These are phyloP conservation scores for Lipomyces spencermartinsiae DNA, from an alignment of 805 yeast genomes.

Conservation along the genomic window DNA sequence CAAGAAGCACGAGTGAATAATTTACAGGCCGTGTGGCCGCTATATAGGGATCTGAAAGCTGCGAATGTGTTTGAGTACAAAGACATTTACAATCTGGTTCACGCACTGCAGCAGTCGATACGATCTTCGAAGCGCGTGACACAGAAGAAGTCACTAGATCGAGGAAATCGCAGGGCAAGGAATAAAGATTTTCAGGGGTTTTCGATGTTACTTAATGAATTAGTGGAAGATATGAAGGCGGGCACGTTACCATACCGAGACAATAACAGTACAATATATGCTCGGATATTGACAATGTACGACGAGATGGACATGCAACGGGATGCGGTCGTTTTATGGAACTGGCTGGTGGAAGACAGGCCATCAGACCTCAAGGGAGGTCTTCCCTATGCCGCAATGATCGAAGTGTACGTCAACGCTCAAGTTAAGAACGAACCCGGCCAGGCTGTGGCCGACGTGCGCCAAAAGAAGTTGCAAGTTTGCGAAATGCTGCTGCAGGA, in stretches of 20 bases:
- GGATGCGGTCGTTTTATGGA: conserved; percentile 21
- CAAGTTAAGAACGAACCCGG: conserved; percentile 6
- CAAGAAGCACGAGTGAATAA: conserved; percentile 6
- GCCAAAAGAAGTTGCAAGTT: neutral
- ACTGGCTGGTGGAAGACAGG: conserved; percentile 8
- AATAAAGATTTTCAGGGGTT: neutral
- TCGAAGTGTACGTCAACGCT: conserved; percentile 26
- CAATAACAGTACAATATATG: neutral
- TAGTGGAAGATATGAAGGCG: neutral
- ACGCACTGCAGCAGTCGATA: neutral
- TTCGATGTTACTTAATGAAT: conserved; percentile 1
- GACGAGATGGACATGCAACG: conserved; percentile 16
- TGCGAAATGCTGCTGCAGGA: conserved; percentile 12
- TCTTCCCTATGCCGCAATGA: conserved; percentile 17
- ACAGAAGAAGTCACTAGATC: neutral
- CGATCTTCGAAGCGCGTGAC: conserved; percentile 1
- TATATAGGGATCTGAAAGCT: neutral
- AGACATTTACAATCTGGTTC: neutral
- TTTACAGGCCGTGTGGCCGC: conserved; percentile 9
- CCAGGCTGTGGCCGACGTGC: conserved; percentile 2
- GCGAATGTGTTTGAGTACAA: neutral
- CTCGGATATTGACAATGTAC: conserved; percentile 4
- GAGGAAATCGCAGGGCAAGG: conserved; percentile 5
- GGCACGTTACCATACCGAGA: neutral
- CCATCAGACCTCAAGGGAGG: conserved; percentile 12